Base-by-base conservation (phyloP, 495 filamentous ascomycete species). In the Penicillium lagena region DNA sequence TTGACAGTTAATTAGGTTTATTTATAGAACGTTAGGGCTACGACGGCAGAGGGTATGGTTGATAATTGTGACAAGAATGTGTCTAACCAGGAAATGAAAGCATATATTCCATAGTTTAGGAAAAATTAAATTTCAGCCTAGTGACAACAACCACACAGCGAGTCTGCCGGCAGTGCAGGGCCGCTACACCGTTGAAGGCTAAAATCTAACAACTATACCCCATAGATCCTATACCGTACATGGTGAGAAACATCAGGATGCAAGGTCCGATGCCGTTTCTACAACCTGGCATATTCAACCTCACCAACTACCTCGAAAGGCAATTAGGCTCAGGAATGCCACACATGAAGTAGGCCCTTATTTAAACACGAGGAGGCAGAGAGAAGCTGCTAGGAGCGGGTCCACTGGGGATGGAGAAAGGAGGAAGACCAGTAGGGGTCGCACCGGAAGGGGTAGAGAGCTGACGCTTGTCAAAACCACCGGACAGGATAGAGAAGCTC, bases 371-470 rank as follows among this genome's bases (percentile, higher is more conserved):
- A 6, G 22, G 4, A 22, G 22, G 22, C 22, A 27, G 37, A 9
- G 48, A 35, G 11, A 43, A 14, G 27, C 47, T 31, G 12, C 37
- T 40, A 14, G 46, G 45, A 15, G 37, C 9, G 6, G 37, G 50
- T 28, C 40, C 37, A 40, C 15, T 30, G n/a, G 46, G 35, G 29
- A n/a, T 13, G 35, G 35, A 40, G 40, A 43, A 43, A 9, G 12
- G 12, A 34, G 37, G 12, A 37, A 22, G 17, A 32, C 14, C 31
- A 22, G 31, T 28, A 33, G 9, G 39, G 39, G 22, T 22, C 4
- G 38, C 31, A 5, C 46, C 39, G 0, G 46, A 48, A 29, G 46
- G 33, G 8, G 12, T 43, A 14, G 17, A 37, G 14, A 31, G 2
- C 22, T 38, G 28, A 17, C 43, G 33, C 35, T 45, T 39, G 14